A percentile compares a stretch with the other conserved stretches of the same genome.
Evolutionary conservation across 2,329 filamentous ascomycete species (phyloP).

Genomic region (Exophiala sp.): DNA sequence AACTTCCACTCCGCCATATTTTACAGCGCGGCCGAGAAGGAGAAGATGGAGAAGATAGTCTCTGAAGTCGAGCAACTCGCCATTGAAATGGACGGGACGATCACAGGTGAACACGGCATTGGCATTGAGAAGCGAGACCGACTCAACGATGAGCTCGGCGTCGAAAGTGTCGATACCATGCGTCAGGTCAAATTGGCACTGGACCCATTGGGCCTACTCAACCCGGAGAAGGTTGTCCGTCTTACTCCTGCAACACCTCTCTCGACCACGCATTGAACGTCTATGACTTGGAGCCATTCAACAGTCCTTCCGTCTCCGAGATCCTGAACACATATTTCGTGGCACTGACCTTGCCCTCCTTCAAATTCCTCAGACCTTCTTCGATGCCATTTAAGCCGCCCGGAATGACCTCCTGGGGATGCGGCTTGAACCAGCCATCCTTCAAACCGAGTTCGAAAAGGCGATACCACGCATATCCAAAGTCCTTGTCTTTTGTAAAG

Average conservation of each 20-base stretch:
- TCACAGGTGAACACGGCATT: conserved; percentile 72
- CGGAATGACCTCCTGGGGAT: conserved; percentile 49
- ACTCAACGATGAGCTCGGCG: conserved; percentile 72
- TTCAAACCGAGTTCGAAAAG: conserved; percentile 45
- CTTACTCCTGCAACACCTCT: neutral
- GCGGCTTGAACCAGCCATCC: conserved; percentile 48
- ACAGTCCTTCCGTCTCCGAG: conserved; percentile 40
- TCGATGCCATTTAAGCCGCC: conserved; percentile 55
- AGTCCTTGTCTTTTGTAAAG: conserved; percentile 33
- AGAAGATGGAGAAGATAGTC: conserved; percentile 75
- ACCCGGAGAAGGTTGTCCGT: conserved; percentile 73
- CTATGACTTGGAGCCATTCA: neutral
- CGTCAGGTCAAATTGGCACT: conserved; percentile 75
- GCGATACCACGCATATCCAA: conserved; percentile 44
- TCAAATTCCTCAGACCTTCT: conserved; percentile 52
- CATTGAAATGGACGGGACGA: conserved; percentile 67
- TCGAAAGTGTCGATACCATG: conserved; percentile 80
- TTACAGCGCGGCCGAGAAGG: conserved; percentile 72
- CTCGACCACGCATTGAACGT: neutral
- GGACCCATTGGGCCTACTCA: conserved; percentile 85
- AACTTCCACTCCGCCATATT: conserved; percentile 95
- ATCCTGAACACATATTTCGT: conserved; percentile 62
- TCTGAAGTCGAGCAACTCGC: conserved; percentile 89
- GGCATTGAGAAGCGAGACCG: conserved; percentile 83
- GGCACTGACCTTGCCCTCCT: conserved; percentile 58